Evolutionary conservation across 2,329 filamentous ascomycete species (phyloP).

Genomic region (Ceratocystis harringtonii): DNA sequence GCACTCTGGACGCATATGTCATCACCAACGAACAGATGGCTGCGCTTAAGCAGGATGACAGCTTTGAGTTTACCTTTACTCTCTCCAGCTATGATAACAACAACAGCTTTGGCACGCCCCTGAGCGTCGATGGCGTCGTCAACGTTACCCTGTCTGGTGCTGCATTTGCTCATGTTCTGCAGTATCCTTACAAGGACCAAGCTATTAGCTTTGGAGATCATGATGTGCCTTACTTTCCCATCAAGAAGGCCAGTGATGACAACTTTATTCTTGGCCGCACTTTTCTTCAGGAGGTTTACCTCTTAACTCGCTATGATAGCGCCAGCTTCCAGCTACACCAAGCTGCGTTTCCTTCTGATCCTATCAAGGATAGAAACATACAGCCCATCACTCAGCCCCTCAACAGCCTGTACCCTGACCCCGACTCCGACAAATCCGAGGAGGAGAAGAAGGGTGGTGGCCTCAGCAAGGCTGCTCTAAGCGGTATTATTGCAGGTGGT

Average conservation of each 20-base stretch:
- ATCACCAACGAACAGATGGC: conserved; percentile 43
- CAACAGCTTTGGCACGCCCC: conserved; percentile 36
- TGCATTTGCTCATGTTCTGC: conserved; percentile 36
- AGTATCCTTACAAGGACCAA: conserved; percentile 34
- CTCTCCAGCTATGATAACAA: conserved; percentile 41
- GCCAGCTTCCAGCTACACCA: conserved; percentile 40
- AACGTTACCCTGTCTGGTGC: conserved; percentile 40
- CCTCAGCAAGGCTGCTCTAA: conserved; percentile 30
- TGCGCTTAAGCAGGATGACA: conserved; percentile 29
- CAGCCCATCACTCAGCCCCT: conserved; percentile 24
- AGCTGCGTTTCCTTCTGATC: conserved; percentile 36
- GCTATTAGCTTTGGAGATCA: conserved; percentile 31
- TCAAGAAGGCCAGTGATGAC: conserved; percentile 40
- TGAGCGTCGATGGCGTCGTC: conserved; percentile 35
- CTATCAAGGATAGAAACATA: conserved; percentile 29
- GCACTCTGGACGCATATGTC: conserved; percentile 47
- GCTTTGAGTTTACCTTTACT: conserved; percentile 40
- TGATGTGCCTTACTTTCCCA: conserved; percentile 47
- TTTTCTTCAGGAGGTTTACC: conserved; percentile 55
- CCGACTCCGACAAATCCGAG: conserved; percentile 20
- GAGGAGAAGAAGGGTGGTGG: background rate
- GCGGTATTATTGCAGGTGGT: conserved; percentile 33
- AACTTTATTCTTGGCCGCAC: conserved; percentile 50
- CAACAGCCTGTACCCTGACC: conserved; percentile 34
- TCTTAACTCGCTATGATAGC: conserved; percentile 42